Evolutionary conservation across 306 rosid species (phyloP).

Genomic region (Glycine soja): DNA sequence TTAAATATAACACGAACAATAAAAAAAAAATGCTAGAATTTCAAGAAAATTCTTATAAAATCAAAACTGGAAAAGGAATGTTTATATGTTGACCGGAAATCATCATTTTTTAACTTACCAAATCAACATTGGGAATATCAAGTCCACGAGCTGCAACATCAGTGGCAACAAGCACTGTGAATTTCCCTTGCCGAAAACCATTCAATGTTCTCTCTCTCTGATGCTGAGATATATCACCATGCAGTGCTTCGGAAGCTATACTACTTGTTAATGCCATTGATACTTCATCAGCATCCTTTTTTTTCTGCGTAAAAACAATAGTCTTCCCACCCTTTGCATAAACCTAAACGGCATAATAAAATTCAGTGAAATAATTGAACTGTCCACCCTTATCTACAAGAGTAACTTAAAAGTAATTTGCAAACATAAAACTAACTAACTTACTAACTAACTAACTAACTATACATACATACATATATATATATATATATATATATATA

Average conservation of each 20-base stretch:
- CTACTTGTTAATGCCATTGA: constrained; percentile 75
- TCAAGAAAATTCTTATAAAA: not conserved
- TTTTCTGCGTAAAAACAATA: constrained; percentile 92
- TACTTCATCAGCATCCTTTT: constrained; percentile 97
- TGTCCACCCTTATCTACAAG: constrained; percentile 12
- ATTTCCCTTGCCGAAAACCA: constrained; percentile 96
- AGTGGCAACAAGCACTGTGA: constrained; percentile 94
- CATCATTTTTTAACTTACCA: constrained; percentile 62
- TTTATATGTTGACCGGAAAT: constrained; percentile 37
- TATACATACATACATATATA: no score
- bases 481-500: no score
- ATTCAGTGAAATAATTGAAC: constrained; percentile 28
- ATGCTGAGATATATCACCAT: constrained; percentile 97
- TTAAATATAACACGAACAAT: constrained; percentile 7
- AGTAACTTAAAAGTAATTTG: constrained; percentile 17
- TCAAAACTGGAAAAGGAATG: constrained; percentile 1
- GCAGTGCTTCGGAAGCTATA: constrained; percentile 94
- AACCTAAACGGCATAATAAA: constrained; percentile 58
- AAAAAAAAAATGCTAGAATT: constrained; percentile 2
- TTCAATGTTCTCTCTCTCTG: constrained; percentile 94
- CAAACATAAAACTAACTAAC: constrained; percentile 15
- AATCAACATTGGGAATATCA: constrained; percentile 95
- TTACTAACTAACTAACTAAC: not conserved
- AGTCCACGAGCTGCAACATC: constrained; percentile 98
- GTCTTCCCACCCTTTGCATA: constrained; percentile 97